Base-by-base conservation (phyloP, 331 rosid species). In the Pyracantha coccinea region DNA sequence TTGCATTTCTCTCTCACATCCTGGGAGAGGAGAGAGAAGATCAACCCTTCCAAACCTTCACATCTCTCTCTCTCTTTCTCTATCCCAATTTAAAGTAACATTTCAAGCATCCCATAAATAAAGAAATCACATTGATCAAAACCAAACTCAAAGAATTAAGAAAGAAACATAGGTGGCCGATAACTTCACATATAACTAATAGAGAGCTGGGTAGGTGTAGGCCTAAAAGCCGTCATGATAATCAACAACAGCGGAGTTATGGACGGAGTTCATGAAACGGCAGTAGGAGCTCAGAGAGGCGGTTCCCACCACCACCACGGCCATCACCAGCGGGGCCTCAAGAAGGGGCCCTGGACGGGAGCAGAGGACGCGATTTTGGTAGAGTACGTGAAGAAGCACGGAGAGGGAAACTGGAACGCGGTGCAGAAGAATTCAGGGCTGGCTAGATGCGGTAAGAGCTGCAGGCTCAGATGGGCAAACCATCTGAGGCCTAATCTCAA, bases 291-390 rank as follows among this genome's bases (percentile, higher is more conserved):
- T 0, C 68, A 72, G 35, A 24, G 23, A 38, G 85, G 84, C 8
- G 77, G 78, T 2, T 50, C 60, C 4, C 75, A 73, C 29, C 20
- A 27, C 21, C 29, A 63, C 45, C 45, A 38, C 45, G 13, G 2
- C 44, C 45, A 38, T 38, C 45, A 63, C 7, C 68, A 62, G 4
- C 16, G 59, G n/a, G 70, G 81, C 12, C 11, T 88, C 41, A 93
- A 85, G 80, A 93, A 93, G 72, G 98, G 98, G 27, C 97, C 97
- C 1, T 93, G 98, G 98, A 91, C 91, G 16, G 81, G 83, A 13
- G 72, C 53, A 5, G 98, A 91, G 78, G 98, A 93, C 5, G 35
- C 79, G 10, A 83, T 91, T 6, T 64, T 93, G 81, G 50, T 69
- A 3, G 96, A 88, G 83, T 89, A 93, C 76, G 97, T 93, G 72